A percentile compares a stretch with the other conserved stretches of the same genome.
These are phyloP conservation scores for Rhododendron henanense DNA, from an alignment of 148 eudicot genomes.

Conservation along the genomic window DNA sequence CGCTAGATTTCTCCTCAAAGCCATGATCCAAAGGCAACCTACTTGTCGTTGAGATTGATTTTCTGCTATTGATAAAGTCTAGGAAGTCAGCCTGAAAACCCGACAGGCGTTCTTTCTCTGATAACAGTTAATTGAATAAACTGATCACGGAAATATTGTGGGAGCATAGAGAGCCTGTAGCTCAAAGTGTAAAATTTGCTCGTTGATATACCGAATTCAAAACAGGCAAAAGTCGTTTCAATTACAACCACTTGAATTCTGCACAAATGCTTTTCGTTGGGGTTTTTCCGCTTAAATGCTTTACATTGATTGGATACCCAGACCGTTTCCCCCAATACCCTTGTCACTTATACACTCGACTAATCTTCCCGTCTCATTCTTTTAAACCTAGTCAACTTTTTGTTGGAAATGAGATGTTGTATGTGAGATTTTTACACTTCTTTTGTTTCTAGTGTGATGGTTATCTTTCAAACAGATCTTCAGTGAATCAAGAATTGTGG, in stretches of 20 bases:
- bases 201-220: not conserved
- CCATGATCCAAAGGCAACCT: not conserved
- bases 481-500: constrained; percentile 71
- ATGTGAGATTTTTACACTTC: not conserved
- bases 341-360: not conserved
- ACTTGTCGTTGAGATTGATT: not conserved
- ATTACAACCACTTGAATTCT: not conserved
- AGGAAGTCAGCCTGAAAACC: not conserved
- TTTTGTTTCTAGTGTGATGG: not conserved
- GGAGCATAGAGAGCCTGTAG: not conserved
- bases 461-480: constrained; percentile 44
- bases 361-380: not conserved
- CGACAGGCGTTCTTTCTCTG: not conserved
- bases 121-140: not conserved
- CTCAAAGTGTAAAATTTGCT: not conserved
- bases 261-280: not conserved
- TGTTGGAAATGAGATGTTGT: not conserved
- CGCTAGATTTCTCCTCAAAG: not conserved
- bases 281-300: not conserved
- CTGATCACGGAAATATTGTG: not conserved
- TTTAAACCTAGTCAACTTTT: not conserved
- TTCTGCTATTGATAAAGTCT: not conserved
- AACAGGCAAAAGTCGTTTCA: not conserved
- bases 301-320: not conserved
- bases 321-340: not conserved